A percentile compares a stretch with the other conserved stretches of the same genome.
phyloP scores from a whole-genome alignment of 805 yeast genomes.

The Spathaspora girioi region DNA sequence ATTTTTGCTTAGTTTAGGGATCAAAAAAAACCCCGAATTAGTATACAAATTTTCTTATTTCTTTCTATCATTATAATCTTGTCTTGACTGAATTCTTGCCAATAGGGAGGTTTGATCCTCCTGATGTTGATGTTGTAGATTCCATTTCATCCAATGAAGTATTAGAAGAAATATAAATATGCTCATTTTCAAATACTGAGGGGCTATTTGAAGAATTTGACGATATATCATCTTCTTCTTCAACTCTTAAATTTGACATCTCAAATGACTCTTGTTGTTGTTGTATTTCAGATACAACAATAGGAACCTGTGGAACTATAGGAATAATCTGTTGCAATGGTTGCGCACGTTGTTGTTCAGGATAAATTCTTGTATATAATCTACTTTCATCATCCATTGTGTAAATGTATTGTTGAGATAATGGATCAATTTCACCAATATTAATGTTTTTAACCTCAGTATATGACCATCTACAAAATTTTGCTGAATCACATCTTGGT shows the following conservation, averaged over 20 bases:
- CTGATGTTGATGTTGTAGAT: background rate
- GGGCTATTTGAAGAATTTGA: constrained; percentile 36
- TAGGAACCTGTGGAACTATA: background rate
- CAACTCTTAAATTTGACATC: constrained; percentile 15
- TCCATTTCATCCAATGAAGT: constrained; percentile 32
- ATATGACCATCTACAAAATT: constrained; percentile 72
- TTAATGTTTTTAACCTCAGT: constrained; percentile 26
- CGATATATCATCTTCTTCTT: constrained; percentile 20
- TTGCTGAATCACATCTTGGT: constrained; percentile 53
- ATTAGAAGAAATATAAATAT: constrained; percentile 23
- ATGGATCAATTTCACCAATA: constrained; percentile 28
- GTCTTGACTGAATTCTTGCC: background rate
- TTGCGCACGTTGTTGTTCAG: constrained; percentile 1
- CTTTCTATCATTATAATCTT: background rate
- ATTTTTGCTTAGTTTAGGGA: background rate
- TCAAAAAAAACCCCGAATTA: background rate
- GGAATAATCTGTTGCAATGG: constrained; percentile 2
- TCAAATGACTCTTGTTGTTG: constrained; percentile 14
- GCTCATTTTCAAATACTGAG: constrained; percentile 29
- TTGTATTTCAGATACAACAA: background rate
- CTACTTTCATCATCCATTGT: constrained; percentile 6
- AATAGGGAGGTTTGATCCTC: background rate
- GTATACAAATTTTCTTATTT: background rate
- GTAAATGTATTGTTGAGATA: constrained; percentile 13
- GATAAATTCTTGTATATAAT: constrained; percentile 4